Evolutionary conservation across 805 yeast genomes (phyloP), one percentile per base, ranked within the genome.

Genomic region (Myxozyma sirexii): DNA sequence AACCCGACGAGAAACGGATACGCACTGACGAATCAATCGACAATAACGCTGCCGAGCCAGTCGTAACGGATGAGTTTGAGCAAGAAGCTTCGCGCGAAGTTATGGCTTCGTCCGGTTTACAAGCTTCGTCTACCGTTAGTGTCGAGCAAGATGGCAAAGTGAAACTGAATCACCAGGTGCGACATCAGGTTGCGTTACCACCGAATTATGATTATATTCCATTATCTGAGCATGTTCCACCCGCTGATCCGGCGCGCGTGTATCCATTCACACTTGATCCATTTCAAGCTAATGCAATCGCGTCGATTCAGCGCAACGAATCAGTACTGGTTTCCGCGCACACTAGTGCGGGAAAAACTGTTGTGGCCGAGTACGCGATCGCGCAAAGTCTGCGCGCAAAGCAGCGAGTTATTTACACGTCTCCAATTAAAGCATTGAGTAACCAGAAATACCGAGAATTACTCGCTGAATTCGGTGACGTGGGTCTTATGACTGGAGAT

Each of bases 401-500:
- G 70, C 97, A 92, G 74, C 83, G 97, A 73, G 97, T 92, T 54
- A 92, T 92, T 62, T 92, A 92, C 71, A 92, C 97, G 0, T 91
- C 97, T 3, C 97, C 97, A 3, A 92, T 92, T 72, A 92, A 92
- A 72, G 97, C 97, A 0, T 81, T 92, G 73, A 88, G 96, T 68
- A 92, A 92, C 73, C 98, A 92, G 75, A 92, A 92, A 71, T 92
- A 89, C 71, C 83, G 98, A 76, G 98, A 92, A 73, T 79, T 94
- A 67, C 79, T 86, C 58, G 96, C 96, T 1, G 96, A 92, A 70
- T 90, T 94, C 78, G 93, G 94, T 23, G 98, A 94, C 73, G 98
- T 94, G 31, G 99, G 99, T 52, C 81, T 94, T 62, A 94, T 94
- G 96, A 94, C 99, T 12, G 99, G 99, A 74, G 99, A 94, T 80